phyloP scores from a whole-genome alignment of 495 filamentous ascomycete species.

The Podospora bellae-mahoneyi region DNA sequence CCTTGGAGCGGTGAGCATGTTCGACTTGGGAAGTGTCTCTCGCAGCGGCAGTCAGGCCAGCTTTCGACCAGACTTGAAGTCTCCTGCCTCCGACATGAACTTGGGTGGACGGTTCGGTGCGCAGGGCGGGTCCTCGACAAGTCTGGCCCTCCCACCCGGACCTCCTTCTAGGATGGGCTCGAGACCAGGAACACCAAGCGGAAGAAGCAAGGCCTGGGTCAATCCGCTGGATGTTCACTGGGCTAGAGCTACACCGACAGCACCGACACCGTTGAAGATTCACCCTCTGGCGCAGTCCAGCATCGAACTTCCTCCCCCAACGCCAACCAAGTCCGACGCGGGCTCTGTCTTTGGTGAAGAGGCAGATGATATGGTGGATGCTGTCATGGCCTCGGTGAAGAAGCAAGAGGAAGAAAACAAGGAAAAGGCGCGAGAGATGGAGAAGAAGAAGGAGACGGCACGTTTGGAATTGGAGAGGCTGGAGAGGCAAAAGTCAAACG shows the following conservation, averaged over 20 bases:
- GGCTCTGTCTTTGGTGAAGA: conserved; percentile 31
- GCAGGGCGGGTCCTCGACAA: conserved; percentile 28
- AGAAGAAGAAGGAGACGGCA: conserved; percentile 22
- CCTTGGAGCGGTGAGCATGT: conserved; percentile 39
- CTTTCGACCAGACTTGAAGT: conserved; percentile 27
- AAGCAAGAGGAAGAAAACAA: conserved; percentile 31
- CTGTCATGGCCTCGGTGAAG: conserved; percentile 32
- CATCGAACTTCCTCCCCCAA: conserved; percentile 25
- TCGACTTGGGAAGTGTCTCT: conserved; percentile 28
- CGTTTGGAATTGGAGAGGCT: conserved; percentile 26
- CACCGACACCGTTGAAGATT: conserved; percentile 28
- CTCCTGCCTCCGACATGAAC: conserved; percentile 39
- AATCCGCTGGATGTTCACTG: conserved; percentile 44
- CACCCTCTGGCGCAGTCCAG: conserved; percentile 35
- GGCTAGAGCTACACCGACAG: conserved; percentile 19
- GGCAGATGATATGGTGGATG: conserved; percentile 32
- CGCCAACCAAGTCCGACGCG: conserved; percentile 23
- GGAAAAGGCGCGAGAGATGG: conserved; percentile 20
- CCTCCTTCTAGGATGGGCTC: conserved; percentile 18
- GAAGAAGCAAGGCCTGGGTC: conserved; percentile 34
- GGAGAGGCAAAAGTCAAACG: conserved; percentile 27
- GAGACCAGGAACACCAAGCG: conserved; percentile 35
- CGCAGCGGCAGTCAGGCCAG: conserved; percentile 26
- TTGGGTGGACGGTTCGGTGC: conserved; percentile 33
- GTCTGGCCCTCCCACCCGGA: conserved; percentile 30